phyloP scores from a whole-genome alignment of 176 grass and related monocot species.

The Triticum dicoccoides region DNA sequence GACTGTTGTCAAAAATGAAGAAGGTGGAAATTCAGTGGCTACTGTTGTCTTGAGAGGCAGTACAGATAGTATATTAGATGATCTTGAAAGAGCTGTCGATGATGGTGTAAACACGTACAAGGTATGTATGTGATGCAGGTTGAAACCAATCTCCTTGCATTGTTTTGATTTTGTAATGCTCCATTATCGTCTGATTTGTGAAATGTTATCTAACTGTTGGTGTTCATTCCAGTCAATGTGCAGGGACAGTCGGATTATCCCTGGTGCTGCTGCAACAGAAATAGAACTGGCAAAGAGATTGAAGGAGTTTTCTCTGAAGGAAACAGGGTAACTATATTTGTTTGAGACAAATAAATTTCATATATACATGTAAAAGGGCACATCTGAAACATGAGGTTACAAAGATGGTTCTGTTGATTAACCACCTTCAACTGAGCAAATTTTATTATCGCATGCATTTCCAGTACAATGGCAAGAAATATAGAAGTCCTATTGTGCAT shows the following conservation, averaged over 20 bases:
- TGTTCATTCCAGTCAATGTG: slow-evolving; percentile 81
- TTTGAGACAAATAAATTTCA: not conserved
- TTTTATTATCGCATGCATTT: no score
- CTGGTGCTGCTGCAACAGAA: slow-evolving; percentile 91
- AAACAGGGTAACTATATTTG: slow-evolving; percentile 73
- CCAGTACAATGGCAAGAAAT: no score
- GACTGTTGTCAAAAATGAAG: slow-evolving; percentile 83
- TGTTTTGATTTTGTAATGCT: not conserved
- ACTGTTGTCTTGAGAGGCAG: slow-evolving; percentile 89
- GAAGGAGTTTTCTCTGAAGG: slow-evolving; percentile 94
- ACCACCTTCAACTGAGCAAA: not conserved
- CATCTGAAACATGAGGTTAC: not conserved
- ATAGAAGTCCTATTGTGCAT: not conserved
- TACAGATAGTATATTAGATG: slow-evolving; percentile 95
- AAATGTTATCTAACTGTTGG: not conserved
- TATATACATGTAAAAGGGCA: not conserved
- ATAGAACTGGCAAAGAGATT: slow-evolving; percentile 88
- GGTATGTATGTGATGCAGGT: slow-evolving; percentile 35
- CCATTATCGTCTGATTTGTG: not conserved
- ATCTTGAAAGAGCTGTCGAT: slow-evolving; percentile 96
- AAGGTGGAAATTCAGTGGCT: slow-evolving; percentile 82
- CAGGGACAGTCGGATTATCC: slow-evolving; percentile 85
- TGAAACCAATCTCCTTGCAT: not conserved
- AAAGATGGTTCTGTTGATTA: not conserved
- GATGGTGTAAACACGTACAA: slow-evolving; percentile 97